A percentile compares a stretch with the other conserved stretches of the same genome.
These are phyloP conservation scores for Chaetomiaceae sp. DNA, from an alignment of 2,329 filamentous ascomycete species.

Conservation along the genomic window DNA sequence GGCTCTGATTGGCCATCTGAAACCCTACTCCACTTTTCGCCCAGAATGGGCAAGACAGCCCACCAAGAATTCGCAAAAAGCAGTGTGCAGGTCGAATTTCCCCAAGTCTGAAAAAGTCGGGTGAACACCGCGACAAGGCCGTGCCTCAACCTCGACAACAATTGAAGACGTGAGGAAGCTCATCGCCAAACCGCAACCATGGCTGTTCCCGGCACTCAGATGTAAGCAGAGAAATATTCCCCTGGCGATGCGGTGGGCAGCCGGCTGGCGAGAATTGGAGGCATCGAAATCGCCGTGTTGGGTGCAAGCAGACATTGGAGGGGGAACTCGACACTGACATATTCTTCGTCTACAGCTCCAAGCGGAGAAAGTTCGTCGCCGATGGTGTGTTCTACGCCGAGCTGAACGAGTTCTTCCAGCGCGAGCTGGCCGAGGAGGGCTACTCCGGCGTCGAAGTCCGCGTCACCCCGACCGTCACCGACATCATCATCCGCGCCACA, in stretches of 20 bases:
- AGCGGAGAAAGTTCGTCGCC: constrained; percentile 90
- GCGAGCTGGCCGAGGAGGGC: constrained; percentile 98
- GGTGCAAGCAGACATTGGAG: background rate
- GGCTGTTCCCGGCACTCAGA: constrained; percentile 58
- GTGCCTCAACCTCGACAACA: constrained; percentile 35
- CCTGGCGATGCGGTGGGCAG: background rate
- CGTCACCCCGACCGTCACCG: constrained; percentile 98
- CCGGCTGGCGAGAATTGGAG: background rate
- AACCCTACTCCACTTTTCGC: constrained; percentile 27
- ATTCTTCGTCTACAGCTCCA: constrained; percentile 57
- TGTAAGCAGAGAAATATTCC: constrained; percentile 43
- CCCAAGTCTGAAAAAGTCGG: constrained; percentile 26
- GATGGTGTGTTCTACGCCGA: constrained; percentile 99
- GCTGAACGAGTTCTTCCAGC: constrained; percentile 99
- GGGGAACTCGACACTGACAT: constrained; percentile 9
- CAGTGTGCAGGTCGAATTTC: constrained; percentile 26
- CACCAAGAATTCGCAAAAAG: constrained; percentile 30
- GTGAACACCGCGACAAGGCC: constrained; percentile 26
- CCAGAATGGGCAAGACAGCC: constrained; percentile 22
- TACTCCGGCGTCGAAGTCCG: constrained; percentile 99
- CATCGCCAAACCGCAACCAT: constrained; percentile 45
- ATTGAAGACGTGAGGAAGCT: constrained; percentile 33
- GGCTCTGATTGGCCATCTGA: constrained; percentile 18
- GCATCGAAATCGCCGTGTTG: background rate
- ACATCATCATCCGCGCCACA: constrained; percentile 99